Evolutionary conservation across 208 protist genomes (phyloP).

Genomic region (Tetramitus jugosus): DNA sequence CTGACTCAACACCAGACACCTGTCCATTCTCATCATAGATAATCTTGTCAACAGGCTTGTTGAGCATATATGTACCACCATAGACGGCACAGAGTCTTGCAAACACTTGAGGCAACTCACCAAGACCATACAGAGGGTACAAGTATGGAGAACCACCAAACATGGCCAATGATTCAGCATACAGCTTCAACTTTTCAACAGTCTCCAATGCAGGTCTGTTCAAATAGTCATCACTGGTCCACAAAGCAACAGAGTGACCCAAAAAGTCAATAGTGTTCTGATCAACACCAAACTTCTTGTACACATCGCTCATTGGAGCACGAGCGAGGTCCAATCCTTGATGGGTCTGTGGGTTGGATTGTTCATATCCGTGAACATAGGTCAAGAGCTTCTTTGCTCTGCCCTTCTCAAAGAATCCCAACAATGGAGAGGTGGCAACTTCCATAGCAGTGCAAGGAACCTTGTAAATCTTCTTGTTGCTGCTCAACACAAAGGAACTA

Average conservation of each 20-base stretch:
- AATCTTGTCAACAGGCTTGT: constrained; percentile 91
- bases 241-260: constrained; percentile 87
- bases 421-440: constrained; percentile 85
- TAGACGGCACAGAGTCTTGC: constrained; percentile 80
- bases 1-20: constrained; percentile 81
- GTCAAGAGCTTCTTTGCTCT: constrained; percentile 80
- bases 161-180: constrained; percentile 85
- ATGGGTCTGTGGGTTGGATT: constrained; percentile 70
- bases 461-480: constrained; percentile 81
- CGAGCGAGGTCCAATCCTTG: constrained; percentile 43
- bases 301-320: constrained; percentile 81
- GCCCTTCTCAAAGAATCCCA: constrained; percentile 97
- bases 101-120: constrained; percentile 97
- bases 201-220: constrained; percentile 73
- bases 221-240: constrained; percentile 82
- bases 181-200: constrained; percentile 88
- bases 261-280: constrained; percentile 91
- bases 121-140: constrained; percentile 98
- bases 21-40: constrained; percentile 82
- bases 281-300: constrained; percentile 85
- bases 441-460: constrained; percentile 92
- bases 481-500: constrained; percentile 91
- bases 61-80: constrained; percentile 98
- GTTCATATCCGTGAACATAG: constrained; percentile 76
- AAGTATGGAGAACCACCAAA: constrained; percentile 94